These are phyloP conservation scores for Parachaetomium inaequale DNA, from an alignment of 495 filamentous ascomycete species.

Conservation along the genomic window DNA sequence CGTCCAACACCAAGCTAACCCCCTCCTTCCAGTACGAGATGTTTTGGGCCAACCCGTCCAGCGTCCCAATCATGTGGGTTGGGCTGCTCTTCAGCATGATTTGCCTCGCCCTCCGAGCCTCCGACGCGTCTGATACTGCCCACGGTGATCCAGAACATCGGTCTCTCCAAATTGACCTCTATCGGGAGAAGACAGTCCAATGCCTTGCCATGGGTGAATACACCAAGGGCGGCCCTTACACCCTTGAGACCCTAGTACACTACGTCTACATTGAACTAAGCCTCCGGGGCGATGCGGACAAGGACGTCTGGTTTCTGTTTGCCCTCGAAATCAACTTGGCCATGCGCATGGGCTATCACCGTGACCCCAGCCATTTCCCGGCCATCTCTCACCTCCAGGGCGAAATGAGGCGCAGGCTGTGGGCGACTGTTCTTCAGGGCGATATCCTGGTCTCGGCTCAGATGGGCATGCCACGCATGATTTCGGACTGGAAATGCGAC, in stretches of 20 bases:
- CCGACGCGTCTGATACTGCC: conserved; percentile 1
- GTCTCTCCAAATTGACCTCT: not conserved
- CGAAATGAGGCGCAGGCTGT: conserved; percentile 39
- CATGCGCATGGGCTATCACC: conserved; percentile 43
- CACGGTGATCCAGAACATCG: conserved; percentile 6
- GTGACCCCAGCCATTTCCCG: conserved; percentile 38
- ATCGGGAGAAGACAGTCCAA: conserved; percentile 21
- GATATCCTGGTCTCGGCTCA: conserved; percentile 31
- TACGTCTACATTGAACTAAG: conserved; percentile 40
- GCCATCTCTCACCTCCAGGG: conserved; percentile 35
- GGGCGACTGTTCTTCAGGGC: conserved; percentile 31
- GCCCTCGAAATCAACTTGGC: conserved; percentile 37
- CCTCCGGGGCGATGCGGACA: conserved; percentile 31
- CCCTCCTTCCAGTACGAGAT: not conserved
- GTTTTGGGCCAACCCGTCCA: not conserved
- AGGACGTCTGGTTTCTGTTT: conserved; percentile 40
- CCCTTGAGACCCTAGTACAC: conserved; percentile 40
- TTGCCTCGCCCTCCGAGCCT: not conserved
- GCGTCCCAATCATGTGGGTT: not conserved
- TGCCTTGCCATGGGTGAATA: conserved; percentile 41
- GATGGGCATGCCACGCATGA: conserved; percentile 33
- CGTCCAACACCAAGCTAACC: not conserved
- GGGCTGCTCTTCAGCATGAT: conserved; percentile 9
- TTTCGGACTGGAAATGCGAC: conserved; percentile 28
- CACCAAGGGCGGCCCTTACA: conserved; percentile 39